A percentile compares a stretch with the other conserved stretches of the same genome.
These are phyloP conservation scores for Eremothecium sinecaudum DNA, from an alignment of 1,139 yeast species.

Conservation along the genomic window DNA sequence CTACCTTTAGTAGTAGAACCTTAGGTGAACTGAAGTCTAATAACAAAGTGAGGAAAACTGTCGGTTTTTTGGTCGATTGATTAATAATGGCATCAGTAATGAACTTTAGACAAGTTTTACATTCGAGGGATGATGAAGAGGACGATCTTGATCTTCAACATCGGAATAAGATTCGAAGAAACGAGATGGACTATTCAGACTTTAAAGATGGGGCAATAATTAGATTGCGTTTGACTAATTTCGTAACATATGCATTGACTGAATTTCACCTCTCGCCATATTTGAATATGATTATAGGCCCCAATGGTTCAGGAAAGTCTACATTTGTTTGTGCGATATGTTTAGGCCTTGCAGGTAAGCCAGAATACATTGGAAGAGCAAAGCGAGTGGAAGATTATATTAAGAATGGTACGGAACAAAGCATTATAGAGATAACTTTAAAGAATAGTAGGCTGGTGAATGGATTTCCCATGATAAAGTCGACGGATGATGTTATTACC, in stretches of 20 bases:
- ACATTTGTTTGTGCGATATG: slow-evolving; percentile 92
- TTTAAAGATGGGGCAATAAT: slow-evolving; percentile 54
- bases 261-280: slow-evolving; percentile 76
- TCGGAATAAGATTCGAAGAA: slow-evolving; percentile 17
- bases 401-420: slow-evolving; percentile 54
- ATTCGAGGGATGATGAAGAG: too few species aligned
- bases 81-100: too few species aligned
- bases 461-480: slow-evolving; percentile 9
- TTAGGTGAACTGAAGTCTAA: too few species aligned
- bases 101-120: too few species aligned
- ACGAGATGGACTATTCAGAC: slow-evolving; percentile 11
- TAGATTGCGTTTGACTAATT: slow-evolving; percentile 58
- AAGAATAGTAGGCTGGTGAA: slow-evolving; percentile 35
- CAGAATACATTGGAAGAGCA: slow-evolving; percentile 74
- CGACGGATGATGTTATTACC: slow-evolving; percentile 28
- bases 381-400: slow-evolving; percentile 60
- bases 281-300: slow-evolving; percentile 89
- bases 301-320: slow-evolving; percentile 94
- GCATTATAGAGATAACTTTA: slow-evolving; percentile 57
- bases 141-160: too few species aligned
- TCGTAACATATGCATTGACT: slow-evolving; percentile 73
- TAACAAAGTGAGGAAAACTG: too few species aligned
- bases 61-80: too few species aligned
- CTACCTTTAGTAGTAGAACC: too few species aligned
- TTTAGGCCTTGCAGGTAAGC: slow-evolving; percentile 76